Evolutionary conservation across 495 filamentous ascomycete species (phyloP).

Genomic region (Pseudoneurospora amorphoporcata): DNA sequence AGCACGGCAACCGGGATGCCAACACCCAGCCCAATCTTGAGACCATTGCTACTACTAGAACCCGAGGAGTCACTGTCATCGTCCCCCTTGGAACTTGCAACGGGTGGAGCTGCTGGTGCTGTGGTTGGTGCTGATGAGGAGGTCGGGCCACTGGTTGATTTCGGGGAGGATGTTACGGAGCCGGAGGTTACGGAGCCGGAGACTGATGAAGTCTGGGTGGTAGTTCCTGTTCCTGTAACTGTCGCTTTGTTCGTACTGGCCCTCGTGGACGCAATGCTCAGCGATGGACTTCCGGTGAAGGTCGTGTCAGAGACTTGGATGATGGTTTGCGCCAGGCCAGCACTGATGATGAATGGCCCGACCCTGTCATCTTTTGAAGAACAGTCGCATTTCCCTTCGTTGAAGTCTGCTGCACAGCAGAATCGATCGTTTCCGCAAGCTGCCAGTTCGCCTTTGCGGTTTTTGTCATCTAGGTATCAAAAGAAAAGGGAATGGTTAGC

Average conservation of each 20-base stretch:
- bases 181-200: not conserved
- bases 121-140: not conserved
- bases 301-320: constrained; percentile 15
- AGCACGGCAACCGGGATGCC: not conserved
- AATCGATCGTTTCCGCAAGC: constrained; percentile 20
- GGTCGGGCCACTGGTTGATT: not conserved
- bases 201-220: not conserved
- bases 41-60: not conserved
- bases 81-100: not conserved
- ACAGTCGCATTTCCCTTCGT: constrained; percentile 21
- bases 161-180: not conserved
- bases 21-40: constrained; percentile 5
- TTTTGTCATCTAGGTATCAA: constrained; percentile 4
- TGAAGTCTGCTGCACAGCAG: constrained; percentile 19
- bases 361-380: constrained; percentile 3
- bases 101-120: not conserved
- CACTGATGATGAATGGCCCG: constrained; percentile 11
- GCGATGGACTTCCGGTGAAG: constrained; percentile 4
- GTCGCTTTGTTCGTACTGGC: not conserved
- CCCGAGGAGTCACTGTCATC: not conserved
- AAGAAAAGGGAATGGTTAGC: not conserved
- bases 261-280: constrained; percentile 1
- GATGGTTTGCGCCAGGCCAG: constrained; percentile 19
- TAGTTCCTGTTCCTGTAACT: not conserved
- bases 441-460: constrained; percentile 11